Conservation (phyloP, 2,329 filamentous ascomycete species). For the Albifimbria verrucaria region DNA sequence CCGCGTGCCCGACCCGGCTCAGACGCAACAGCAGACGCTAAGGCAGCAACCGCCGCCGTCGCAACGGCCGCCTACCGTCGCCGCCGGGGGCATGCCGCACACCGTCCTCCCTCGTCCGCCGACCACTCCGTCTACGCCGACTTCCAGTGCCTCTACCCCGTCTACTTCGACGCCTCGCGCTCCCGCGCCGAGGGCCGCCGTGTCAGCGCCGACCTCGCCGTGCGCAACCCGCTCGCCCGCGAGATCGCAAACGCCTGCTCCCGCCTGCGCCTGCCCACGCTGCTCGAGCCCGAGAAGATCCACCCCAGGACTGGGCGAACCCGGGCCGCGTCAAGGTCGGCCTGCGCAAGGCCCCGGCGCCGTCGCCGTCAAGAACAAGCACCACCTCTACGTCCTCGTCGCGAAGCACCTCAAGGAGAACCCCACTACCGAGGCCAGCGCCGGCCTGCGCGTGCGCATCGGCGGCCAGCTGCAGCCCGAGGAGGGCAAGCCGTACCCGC, state of each 20-base stretch:
- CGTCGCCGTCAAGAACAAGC: constrained; percentile 67
- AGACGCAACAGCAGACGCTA: constrained; percentile 18
- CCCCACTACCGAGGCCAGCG: constrained; percentile 68
- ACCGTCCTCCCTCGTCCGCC: constrained; percentile 30
- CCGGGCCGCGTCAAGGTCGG: constrained; percentile 83
- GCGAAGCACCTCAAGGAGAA: constrained; percentile 72
- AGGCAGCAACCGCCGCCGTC: constrained; percentile 17
- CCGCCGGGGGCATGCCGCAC: constrained; percentile 25
- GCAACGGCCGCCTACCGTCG: constrained; percentile 27
- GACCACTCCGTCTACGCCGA: constrained; percentile 61
- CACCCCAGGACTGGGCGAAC: constrained; percentile 97
- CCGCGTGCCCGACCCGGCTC: constrained; percentile 30
- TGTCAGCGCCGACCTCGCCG: constrained; percentile 68
- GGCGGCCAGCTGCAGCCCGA: constrained; percentile 65
- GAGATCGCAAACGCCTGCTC: constrained; percentile 87
- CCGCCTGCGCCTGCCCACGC: constrained; percentile 64
- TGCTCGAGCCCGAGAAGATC: constrained; percentile 86
- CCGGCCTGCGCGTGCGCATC: constrained; percentile 69
- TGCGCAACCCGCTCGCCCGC: constrained; percentile 80
- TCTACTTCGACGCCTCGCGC: constrained; percentile 85
- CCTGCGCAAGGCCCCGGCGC: constrained; percentile 49
- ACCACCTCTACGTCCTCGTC: constrained; percentile 82
- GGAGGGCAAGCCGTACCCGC: constrained; percentile 64
- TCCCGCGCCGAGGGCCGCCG: constrained; percentile 77
- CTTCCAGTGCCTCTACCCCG: constrained; percentile 88